phyloP scores from a whole-genome alignment of 331 rosid species.

The Pyrus hybrid region DNA sequence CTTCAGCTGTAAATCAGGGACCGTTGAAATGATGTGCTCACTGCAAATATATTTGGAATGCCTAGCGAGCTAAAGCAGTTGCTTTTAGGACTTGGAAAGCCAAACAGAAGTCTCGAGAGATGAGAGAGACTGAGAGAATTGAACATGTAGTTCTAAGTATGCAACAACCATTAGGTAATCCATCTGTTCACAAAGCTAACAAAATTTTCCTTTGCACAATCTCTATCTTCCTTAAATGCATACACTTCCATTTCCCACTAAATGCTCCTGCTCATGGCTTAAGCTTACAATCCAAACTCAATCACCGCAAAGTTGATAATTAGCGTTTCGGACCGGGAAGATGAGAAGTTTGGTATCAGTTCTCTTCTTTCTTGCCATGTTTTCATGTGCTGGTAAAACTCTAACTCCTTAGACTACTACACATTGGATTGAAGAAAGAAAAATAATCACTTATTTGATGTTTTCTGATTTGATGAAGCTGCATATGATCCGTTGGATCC shows the following conservation, averaged over 20 bases:
- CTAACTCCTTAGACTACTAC: not conserved
- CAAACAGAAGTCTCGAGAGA: slow-evolving; percentile 16
- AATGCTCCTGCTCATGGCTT: not conserved
- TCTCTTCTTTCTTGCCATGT: slow-evolving; percentile 31
- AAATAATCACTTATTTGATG: not conserved
- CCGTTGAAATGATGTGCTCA: slow-evolving; percentile 48
- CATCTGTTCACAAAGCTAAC: slow-evolving; percentile 17
- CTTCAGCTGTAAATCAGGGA: too few relatives aligned
- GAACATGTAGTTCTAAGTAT: slow-evolving; percentile 1
- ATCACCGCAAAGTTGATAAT: not conserved
- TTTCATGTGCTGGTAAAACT: slow-evolving; percentile 50
- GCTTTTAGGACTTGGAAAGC: slow-evolving; percentile 70
- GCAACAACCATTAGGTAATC: slow-evolving; percentile 61
- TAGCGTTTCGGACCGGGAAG: not conserved
- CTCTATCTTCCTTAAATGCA: slow-evolving; percentile 14
- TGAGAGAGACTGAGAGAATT: slow-evolving; percentile 15
- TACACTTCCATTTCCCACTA: not conserved
- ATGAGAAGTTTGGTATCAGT: slow-evolving; percentile 43
- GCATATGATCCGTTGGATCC: slow-evolving; percentile 97
- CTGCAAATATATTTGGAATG: slow-evolving; percentile 4
- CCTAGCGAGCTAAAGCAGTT: slow-evolving; percentile 35
- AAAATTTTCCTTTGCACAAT: slow-evolving; percentile 13
- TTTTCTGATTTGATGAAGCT: slow-evolving; percentile 26
- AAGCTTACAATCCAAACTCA: not conserved
- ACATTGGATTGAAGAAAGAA: not conserved